Evolutionary conservation across 1,284 basidiomycete genomes (phyloP).

Genomic region (Cerrena zonata): DNA sequence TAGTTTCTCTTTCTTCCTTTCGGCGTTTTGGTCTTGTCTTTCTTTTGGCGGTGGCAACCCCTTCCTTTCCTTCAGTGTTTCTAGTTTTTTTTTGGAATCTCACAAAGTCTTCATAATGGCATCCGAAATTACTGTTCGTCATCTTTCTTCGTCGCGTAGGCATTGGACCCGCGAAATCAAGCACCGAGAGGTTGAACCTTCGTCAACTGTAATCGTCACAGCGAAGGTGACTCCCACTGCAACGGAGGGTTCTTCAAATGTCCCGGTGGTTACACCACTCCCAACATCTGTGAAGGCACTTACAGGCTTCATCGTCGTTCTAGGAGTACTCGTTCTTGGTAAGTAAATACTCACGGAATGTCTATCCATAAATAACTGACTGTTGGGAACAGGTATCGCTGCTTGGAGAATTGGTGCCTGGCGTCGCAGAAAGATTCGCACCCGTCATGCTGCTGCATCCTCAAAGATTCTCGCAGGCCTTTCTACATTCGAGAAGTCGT

Average conservation of each 20-base stretch:
- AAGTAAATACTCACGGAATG: constrained; percentile 7
- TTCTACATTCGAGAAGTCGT: constrained; percentile 1
- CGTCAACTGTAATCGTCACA: constrained; percentile 5
- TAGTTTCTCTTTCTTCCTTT: constrained; percentile 14
- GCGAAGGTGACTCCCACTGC: constrained; percentile 8
- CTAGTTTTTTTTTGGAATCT: constrained; percentile 14
- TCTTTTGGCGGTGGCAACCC: constrained; percentile 6
- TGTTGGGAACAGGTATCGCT: constrained; percentile 21
- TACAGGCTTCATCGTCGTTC: constrained; percentile 26
- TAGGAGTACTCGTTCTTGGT: constrained; percentile 30
- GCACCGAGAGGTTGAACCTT: constrained; percentile 1
- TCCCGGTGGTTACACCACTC: constrained; percentile 15
- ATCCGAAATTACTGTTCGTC: constrained; percentile 18
- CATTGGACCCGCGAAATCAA: constrained; percentile 12
- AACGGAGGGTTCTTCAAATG: constrained; percentile 6
- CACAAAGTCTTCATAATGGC: constrained; percentile 20
- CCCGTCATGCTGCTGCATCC: constrained; percentile 9
- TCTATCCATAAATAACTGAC: too few species aligned
- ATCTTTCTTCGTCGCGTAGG: constrained; percentile 16
- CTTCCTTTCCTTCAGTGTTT: constrained; percentile 15
- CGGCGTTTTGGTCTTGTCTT: constrained; percentile 12
- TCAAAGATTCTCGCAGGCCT: constrained; percentile 7
- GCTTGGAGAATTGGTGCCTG: constrained; percentile 27
- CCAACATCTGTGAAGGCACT: constrained; percentile 27
- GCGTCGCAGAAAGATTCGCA: constrained; percentile 14